phyloP scores from a whole-genome alignment of 305 asterid genomes.

The Fraxinus dipetala region DNA sequence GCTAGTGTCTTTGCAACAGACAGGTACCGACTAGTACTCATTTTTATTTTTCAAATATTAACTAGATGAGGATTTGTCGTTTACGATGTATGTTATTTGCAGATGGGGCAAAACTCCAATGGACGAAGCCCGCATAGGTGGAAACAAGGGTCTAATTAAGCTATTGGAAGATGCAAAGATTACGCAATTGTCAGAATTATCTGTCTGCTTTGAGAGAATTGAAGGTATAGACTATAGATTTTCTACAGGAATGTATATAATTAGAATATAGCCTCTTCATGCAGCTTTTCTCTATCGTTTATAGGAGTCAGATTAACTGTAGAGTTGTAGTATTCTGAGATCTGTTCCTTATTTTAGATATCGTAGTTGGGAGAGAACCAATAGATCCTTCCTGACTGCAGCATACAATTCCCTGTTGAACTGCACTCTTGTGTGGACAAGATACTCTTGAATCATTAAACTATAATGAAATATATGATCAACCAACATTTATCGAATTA shows the following conservation, averaged over 20 bases:
- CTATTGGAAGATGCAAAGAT: conserved; percentile 55
- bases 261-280: not conserved
- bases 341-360: not conserved
- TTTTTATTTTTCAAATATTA: not conserved
- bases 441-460: not conserved
- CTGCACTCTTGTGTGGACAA: not conserved
- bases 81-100: not conserved
- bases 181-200: conserved; percentile 37
- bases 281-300: not conserved
- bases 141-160: conserved; percentile 45
- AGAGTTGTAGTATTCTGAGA: not conserved
- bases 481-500: not conserved
- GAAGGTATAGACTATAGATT: conserved; percentile 30
- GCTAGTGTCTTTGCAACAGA: conserved; percentile 67
- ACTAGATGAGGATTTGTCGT: not conserved
- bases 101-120: conserved; percentile 76
- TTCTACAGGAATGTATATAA: not conserved
- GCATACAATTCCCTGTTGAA: not conserved
- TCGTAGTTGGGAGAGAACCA: not conserved
- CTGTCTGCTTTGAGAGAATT: conserved; percentile 27
- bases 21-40: conserved; percentile 38
- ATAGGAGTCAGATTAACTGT: not conserved
- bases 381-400: not conserved
- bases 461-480: not conserved
- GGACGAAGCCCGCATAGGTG: conserved; percentile 67